Evolutionary conservation across 2,329 filamentous ascomycete species (phyloP).

Genomic region (Fusarium anguioides): DNA sequence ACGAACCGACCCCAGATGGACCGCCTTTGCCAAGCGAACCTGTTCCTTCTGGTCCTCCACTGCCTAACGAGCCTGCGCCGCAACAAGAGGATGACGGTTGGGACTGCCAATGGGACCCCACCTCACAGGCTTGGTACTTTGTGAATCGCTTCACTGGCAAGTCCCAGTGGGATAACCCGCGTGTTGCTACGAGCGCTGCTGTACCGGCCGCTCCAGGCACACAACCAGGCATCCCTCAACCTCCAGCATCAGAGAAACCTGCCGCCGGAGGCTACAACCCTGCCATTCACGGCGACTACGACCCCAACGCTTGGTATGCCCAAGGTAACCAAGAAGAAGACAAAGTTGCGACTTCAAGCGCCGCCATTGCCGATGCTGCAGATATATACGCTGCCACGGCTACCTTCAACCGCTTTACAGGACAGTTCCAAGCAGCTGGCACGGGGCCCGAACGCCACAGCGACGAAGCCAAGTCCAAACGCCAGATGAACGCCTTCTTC

Average conservation of each 20-base stretch:
- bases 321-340: slow-evolving; percentile 60
- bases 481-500: slow-evolving; percentile 95
- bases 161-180: slow-evolving; percentile 89
- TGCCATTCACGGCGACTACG: slow-evolving; percentile 95
- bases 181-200: slow-evolving; percentile 65
- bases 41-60: slow-evolving; percentile 50
- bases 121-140: slow-evolving; percentile 80
- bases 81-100: slow-evolving; percentile 78
- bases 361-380: slow-evolving; percentile 52
- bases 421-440: slow-evolving; percentile 77
- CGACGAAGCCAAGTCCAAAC: slow-evolving; percentile 85
- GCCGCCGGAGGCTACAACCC: slow-evolving; percentile 88
- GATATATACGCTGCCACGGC: slow-evolving; percentile 74
- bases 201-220: slow-evolving; percentile 47
- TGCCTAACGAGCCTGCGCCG: slow-evolving; percentile 58
- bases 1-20: slow-evolving; percentile 46
- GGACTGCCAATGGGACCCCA: slow-evolving; percentile 81
- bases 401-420: slow-evolving; percentile 92
- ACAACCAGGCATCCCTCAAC: slow-evolving; percentile 42
- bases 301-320: slow-evolving; percentile 95
- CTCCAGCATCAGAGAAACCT: slow-evolving; percentile 51
- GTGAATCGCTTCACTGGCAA: slow-evolving; percentile 81
- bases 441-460: slow-evolving; percentile 80
- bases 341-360: slow-evolving; percentile 43
- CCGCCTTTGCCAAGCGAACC: slow-evolving; percentile 51